Conservation (phyloP, 2,329 filamentous ascomycete species). For the Leptographium flavum region DNA sequence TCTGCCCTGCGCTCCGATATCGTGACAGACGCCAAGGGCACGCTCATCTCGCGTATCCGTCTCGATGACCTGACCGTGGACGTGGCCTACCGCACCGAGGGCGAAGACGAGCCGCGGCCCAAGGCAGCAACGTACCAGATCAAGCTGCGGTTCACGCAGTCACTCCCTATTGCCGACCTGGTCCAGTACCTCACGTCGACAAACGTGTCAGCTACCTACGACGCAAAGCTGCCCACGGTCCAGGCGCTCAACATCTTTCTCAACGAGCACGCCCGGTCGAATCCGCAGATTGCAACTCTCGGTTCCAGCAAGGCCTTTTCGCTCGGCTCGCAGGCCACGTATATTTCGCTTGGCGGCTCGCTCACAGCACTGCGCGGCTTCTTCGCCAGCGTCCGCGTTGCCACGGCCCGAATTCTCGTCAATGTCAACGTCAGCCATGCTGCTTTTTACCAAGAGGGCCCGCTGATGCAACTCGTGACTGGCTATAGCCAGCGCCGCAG, state of each 20-base stretch:
- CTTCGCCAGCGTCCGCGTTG: constrained; percentile 20
- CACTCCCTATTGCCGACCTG: constrained; percentile 13
- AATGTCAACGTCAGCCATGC: constrained; percentile 22
- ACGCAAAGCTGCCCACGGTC: constrained; percentile 29
- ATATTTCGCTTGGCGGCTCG: constrained; percentile 14
- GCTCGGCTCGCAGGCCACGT: constrained; percentile 2
- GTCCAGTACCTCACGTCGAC: constrained; percentile 16
- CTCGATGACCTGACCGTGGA: constrained; percentile 7
- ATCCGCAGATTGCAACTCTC: constrained; percentile 13
- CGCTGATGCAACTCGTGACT: constrained; percentile 12
- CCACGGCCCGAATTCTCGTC: constrained; percentile 20
- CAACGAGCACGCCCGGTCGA: constrained; percentile 20
- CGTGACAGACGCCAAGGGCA: constrained; percentile 21
- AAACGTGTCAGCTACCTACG: constrained; percentile 9
- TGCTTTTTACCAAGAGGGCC: constrained; percentile 18
- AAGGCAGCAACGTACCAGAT: constrained; percentile 12
- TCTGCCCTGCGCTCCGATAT: constrained; percentile 9
- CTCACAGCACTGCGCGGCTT: constrained; percentile 19
- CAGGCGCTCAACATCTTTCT: constrained; percentile 63
- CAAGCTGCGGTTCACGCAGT: constrained; percentile 13
- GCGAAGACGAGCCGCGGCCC: constrained; percentile 15
- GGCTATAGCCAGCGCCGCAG: neutral
- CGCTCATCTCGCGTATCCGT: constrained; percentile 15
- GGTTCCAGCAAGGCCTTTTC: constrained; percentile 18
- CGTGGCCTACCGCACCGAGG: constrained; percentile 17